Conservation (phyloP, 2,329 filamentous ascomycete species). For the Xylariaceae sp. region DNA sequence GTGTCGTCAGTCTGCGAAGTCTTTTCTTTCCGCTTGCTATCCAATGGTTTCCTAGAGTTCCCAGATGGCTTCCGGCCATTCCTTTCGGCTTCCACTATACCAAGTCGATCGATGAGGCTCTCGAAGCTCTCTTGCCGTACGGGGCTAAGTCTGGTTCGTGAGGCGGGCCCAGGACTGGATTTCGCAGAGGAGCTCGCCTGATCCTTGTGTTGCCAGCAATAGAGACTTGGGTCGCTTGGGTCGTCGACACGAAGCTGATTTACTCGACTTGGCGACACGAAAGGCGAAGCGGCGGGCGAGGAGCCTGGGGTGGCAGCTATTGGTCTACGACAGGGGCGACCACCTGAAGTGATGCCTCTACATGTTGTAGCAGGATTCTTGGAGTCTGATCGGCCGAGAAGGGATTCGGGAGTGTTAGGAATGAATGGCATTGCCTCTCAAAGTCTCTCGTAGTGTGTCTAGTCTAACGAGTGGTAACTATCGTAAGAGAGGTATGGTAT, state of each 20-base stretch:
- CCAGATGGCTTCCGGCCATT: slow-evolving; percentile 37
- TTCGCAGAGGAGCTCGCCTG: slow-evolving; percentile 67
- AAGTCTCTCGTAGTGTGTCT: neutral
- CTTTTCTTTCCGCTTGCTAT: slow-evolving; percentile 39
- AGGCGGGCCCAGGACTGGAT: slow-evolving; percentile 53
- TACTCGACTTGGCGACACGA: slow-evolving; percentile 38
- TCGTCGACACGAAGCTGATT: slow-evolving; percentile 52
- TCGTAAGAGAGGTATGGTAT: too few relatives aligned
- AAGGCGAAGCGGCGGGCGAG: slow-evolving; percentile 39
- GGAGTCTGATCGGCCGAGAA: slow-evolving; percentile 81
- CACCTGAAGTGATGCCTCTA: slow-evolving; percentile 81
- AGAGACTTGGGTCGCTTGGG: slow-evolving; percentile 67
- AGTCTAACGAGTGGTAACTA: slow-evolving; percentile 1
- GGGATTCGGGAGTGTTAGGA: slow-evolving; percentile 79
- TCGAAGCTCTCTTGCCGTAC: slow-evolving; percentile 81
- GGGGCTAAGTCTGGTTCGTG: slow-evolving; percentile 58
- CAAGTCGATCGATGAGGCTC: slow-evolving; percentile 80
- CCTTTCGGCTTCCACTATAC: slow-evolving; percentile 70
- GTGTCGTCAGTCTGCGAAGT: slow-evolving; percentile 29
- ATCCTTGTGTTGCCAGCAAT: slow-evolving; percentile 95
- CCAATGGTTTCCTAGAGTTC: slow-evolving; percentile 30
- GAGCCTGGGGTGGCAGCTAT: slow-evolving; percentile 57
- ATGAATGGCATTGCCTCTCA: slow-evolving; percentile 65
- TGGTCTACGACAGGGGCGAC: slow-evolving; percentile 81
- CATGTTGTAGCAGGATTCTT: slow-evolving; percentile 85